Evolutionary conservation across 768 basidiomycete genomes (phyloP).

Genomic region (Termitomyces sp.): DNA sequence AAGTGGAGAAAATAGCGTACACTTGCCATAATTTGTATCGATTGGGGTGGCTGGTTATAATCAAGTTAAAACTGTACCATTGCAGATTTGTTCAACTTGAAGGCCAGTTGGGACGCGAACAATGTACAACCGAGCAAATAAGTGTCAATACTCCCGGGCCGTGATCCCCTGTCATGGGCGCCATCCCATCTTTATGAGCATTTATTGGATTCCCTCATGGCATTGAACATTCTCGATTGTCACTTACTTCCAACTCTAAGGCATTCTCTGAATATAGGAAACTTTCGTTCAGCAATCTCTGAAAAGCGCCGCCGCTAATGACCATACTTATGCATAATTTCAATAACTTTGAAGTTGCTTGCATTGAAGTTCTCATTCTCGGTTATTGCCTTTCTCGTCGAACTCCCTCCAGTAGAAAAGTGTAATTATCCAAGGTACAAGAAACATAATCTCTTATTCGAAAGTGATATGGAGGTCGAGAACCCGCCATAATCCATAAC

Average conservation of each 20-base stretch:
- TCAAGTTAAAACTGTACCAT: slow-evolving; percentile 12
- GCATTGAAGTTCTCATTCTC: too few species aligned
- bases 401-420: too few species aligned
- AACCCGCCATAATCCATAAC: too few species aligned
- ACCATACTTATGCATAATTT: too few species aligned
- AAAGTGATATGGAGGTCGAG: too few species aligned
- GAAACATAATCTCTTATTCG: too few species aligned
- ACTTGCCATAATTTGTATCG: slow-evolving; percentile 11
- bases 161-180: too few species aligned
- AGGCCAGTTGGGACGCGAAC: background rate
- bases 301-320: background rate
- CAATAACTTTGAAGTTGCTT: too few species aligned
- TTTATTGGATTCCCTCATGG: background rate
- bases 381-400: too few species aligned
- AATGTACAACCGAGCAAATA: slow-evolving; percentile 6
- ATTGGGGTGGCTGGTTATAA: background rate
- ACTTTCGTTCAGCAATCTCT: background rate
- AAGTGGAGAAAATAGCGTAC: background rate
- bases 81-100: background rate
- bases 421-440: too few species aligned
- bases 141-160: too few species aligned
- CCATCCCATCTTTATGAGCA: background rate
- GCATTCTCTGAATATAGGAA: background rate
- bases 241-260: too few species aligned
- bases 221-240: background rate